These are phyloP conservation scores for Seiridium unicorne DNA, from an alignment of 2,329 filamentous ascomycete species.

Conservation along the genomic window DNA sequence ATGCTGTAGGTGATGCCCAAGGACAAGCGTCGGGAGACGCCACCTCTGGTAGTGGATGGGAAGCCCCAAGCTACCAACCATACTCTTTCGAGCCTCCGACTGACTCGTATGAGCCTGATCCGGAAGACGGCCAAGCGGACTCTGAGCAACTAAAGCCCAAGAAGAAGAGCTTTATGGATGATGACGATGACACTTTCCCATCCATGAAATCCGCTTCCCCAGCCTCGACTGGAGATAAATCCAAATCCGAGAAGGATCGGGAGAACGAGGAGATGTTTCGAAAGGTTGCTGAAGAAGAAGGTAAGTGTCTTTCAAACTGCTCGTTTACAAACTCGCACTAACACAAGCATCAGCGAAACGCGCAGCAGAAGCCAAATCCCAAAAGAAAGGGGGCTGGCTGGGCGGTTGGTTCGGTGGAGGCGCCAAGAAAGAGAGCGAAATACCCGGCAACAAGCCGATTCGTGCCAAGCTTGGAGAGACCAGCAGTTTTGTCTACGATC, in stretches of 20 bases:
- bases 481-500: constrained; percentile 90
- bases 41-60: constrained; percentile 44
- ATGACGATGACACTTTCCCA: constrained; percentile 71
- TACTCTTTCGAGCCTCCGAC: constrained; percentile 54
- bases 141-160: constrained; percentile 57
- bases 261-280: constrained; percentile 85
- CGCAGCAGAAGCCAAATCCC: constrained; percentile 48
- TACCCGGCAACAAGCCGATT: constrained; percentile 61
- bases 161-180: constrained; percentile 79
- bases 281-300: constrained; percentile 76
- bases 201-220: constrained; percentile 35
- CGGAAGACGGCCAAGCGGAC: constrained; percentile 43
- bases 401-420: constrained; percentile 79
- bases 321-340: not conserved
- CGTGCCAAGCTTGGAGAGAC: constrained; percentile 92
- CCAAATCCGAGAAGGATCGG: constrained; percentile 67
- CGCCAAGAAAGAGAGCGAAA: constrained; percentile 56
- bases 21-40: constrained; percentile 26
- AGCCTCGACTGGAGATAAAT: constrained; percentile 50
- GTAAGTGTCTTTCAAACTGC: constrained; percentile 38
- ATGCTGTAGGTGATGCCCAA: constrained; percentile 14
- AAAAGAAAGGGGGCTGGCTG: constrained; percentile 69
- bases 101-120: constrained; percentile 50
- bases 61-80: constrained; percentile 62
- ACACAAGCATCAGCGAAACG: constrained; percentile 54